These are phyloP conservation scores for Austroboletus eburneus DNA, from an alignment of 768 basidiomycete genomes.

Conservation along the genomic window DNA sequence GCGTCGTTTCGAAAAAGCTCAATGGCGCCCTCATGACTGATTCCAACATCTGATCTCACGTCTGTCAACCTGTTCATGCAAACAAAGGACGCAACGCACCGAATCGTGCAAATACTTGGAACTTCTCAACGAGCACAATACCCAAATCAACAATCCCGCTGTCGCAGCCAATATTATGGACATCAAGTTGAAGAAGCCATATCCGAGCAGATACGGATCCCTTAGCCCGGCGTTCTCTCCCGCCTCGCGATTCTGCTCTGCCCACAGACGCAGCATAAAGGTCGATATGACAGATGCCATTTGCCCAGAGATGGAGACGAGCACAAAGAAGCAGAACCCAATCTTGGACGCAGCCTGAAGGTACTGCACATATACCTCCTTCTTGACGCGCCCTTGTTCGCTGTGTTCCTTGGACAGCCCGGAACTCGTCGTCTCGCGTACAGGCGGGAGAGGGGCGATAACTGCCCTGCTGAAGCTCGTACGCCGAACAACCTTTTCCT, in stretches of 20 bases:
- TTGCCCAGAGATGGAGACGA: conserved; percentile 54
- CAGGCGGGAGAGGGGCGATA: conserved; percentile 39
- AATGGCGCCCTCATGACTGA: conserved; percentile 81
- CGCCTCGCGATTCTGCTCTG: conserved; percentile 64
- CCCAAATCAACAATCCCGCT: conserved; percentile 66
- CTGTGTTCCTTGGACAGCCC: conserved; percentile 65
- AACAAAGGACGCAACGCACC: too few species aligned
- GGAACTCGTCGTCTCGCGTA: conserved; percentile 37
- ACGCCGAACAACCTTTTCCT: conserved; percentile 57
- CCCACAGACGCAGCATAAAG: conserved; percentile 74
- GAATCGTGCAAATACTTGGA: conserved; percentile 73
- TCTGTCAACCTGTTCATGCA: background rate
- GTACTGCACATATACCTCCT: conserved; percentile 71
- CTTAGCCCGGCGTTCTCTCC: conserved; percentile 57
- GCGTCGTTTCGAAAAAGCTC: conserved; percentile 88
- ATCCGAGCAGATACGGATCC: conserved; percentile 53
- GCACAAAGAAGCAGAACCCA: conserved; percentile 66
- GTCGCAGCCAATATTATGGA: conserved; percentile 51
- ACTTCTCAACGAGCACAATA: conserved; percentile 71
- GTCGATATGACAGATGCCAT: conserved; percentile 55
- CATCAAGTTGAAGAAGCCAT: conserved; percentile 63
- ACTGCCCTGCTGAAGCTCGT: conserved; percentile 56
- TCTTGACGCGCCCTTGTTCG: conserved; percentile 80
- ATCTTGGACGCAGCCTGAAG: conserved; percentile 71
- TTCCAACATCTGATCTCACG: conserved; percentile 58